phyloP scores from a whole-genome alignment of 2,329 filamentous ascomycete genomes.

The Fusarium torulosum region DNA sequence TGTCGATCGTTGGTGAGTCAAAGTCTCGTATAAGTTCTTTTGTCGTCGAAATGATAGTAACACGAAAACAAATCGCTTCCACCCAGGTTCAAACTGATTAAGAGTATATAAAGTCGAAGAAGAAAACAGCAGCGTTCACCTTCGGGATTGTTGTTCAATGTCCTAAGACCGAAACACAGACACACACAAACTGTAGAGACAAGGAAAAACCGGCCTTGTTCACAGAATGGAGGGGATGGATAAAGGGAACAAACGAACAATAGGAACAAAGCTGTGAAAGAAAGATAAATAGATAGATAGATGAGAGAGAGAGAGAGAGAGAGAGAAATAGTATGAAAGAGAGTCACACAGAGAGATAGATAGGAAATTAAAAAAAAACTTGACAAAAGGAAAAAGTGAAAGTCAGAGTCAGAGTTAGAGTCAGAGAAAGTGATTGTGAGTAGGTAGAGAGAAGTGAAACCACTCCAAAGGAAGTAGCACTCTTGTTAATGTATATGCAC shows the following conservation, averaged over 20 bases:
- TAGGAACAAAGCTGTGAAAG: constrained; percentile 30
- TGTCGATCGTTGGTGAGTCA: constrained; percentile 26
- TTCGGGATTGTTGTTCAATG: constrained; percentile 33
- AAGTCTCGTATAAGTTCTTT: constrained; percentile 19
- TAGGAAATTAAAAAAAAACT: constrained; percentile 15
- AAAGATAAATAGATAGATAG: constrained; percentile 7
- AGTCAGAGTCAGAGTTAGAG: constrained; percentile 17
- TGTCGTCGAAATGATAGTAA: constrained; percentile 8
- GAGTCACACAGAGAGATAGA: constrained; percentile 22
- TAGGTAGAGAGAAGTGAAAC: constrained; percentile 18
- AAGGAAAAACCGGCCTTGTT: constrained; percentile 27
- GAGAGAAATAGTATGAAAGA: constrained; percentile 21
- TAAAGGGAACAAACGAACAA: constrained; percentile 28
- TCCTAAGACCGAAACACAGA: constrained; percentile 17
- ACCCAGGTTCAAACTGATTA: constrained; percentile 27
- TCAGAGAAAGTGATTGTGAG: constrained; percentile 16
- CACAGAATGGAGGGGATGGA: constrained; percentile 5
- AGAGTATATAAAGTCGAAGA: constrained; percentile 18
- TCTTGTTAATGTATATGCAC: constrained; percentile 35
- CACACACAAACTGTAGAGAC: constrained; percentile 19
- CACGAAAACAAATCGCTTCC: constrained; percentile 17
- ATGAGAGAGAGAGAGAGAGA: constrained; percentile 14
- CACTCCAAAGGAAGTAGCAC: constrained; percentile 15
- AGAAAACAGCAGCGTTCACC: neutral
- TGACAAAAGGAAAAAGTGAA: constrained; percentile 30